Evolutionary conservation across 441 rosid species (phyloP), one percentile per base, ranked within the genome.

Genomic region (Aleurites moluccanus): DNA sequence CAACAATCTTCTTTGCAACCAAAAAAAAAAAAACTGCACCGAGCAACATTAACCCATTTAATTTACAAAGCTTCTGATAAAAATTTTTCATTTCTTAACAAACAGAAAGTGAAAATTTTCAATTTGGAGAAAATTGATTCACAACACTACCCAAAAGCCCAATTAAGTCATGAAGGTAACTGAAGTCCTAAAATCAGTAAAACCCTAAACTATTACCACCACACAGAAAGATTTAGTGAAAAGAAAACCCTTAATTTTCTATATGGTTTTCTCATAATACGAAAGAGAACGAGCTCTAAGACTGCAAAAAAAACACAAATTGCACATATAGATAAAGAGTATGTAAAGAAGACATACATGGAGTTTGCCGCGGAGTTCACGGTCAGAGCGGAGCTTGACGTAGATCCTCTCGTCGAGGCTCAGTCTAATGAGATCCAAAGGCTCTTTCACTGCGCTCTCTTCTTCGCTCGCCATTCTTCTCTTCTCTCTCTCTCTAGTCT

Each of bases 331-430:
- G n/a, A n/a, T n/a, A n/a, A n/a, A n/a, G n/a, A n/a, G n/a, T n/a
- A n/a, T 14, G 18, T 27, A 33, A 15, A 33, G 1, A 47, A 23
- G 60, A 52, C 80, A 21, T 72, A 91, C 99, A 80, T 96, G 99
- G 75, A 96, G 97, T 86, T 96, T 96, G 83, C 99, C 99, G 60
- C 99, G 97, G 77, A 96, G 99, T 73, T 96, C 98, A 53, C 99
- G 97, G 69, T 96, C 99, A 62, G 98, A 91, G n/a, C 99, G 92
- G 82, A 96, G 98, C 91, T 96, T 96, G 83, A 96, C 99, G 76
- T 93, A 92, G 82, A 96, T 96, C 70, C 97, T 95, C 85, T 96
- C 99, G 77, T 96, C 99, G 56, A 96, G 97, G 77, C 98, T 96
- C 66, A 96, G 90, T 7, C 98, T 87, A 53, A 96, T 96, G 67